Evolutionary conservation across 192 early-diverging fungal species (phyloP).

Genomic region (Coemansia sp.): DNA sequence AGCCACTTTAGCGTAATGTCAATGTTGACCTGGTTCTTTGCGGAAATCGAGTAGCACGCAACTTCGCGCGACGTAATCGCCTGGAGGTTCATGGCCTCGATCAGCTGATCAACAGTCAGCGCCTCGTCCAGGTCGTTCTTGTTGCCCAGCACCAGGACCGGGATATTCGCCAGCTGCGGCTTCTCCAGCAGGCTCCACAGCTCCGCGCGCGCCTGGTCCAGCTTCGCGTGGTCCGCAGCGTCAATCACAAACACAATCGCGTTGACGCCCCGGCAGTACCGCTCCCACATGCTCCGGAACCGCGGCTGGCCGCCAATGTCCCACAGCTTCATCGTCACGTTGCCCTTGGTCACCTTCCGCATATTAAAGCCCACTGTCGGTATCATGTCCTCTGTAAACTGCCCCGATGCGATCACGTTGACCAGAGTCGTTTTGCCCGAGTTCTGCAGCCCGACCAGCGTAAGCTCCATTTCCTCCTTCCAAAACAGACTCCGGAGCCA

Average conservation of each 20-base stretch:
- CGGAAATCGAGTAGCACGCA: conserved; percentile 97
- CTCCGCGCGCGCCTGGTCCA: conserved; percentile 90
- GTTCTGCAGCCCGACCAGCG: conserved; percentile 83
- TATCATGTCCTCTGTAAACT: conserved; percentile 86
- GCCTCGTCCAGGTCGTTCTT: conserved; percentile 96
- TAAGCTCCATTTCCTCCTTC: conserved; percentile 90
- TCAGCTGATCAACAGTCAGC: conserved; percentile 81
- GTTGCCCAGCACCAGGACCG: conserved; percentile 96
- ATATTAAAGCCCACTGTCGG: conserved; percentile 99
- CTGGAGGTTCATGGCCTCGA: conserved; percentile 89
- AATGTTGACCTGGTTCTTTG: conserved; percentile 97
- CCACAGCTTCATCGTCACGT: conserved; percentile 99
- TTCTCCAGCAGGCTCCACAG: conserved; percentile 90
- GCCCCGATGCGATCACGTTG: conserved; percentile 81
- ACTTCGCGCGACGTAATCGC: conserved; percentile 91
- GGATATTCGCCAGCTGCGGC: conserved; percentile 89
- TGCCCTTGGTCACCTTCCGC: conserved; percentile 90
- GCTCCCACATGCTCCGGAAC: conserved; percentile 96
- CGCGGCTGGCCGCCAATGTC: conserved; percentile 98
- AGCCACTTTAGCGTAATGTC: conserved; percentile 97
- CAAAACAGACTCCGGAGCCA: conserved; percentile 82
- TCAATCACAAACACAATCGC: conserved; percentile 99
- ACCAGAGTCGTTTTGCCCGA: conserved; percentile 86
- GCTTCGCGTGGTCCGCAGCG: conserved; percentile 89
- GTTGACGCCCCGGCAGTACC: conserved; percentile 89